A percentile compares a stretch with the other conserved stretches of the same genome.
phyloP scores from a whole-genome alignment of 305 asterid genomes.

The Fraxinus nigra region DNA sequence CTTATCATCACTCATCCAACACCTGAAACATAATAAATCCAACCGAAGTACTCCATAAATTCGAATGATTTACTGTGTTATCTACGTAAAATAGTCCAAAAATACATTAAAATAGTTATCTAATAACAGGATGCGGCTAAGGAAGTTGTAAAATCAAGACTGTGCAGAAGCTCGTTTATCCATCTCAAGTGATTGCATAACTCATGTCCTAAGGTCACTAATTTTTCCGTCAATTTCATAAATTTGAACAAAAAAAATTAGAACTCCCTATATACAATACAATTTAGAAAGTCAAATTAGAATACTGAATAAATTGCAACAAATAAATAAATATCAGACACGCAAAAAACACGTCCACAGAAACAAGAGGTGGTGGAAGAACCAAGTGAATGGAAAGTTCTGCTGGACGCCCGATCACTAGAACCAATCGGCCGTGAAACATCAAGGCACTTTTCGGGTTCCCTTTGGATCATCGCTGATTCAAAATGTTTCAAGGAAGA shows the following conservation, averaged over 20 bases:
- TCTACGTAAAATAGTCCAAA: background rate
- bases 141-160: background rate
- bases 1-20: background rate
- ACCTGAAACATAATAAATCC: background rate
- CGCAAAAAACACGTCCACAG: background rate
- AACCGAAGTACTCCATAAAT: background rate
- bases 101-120: background rate
- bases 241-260: background rate
- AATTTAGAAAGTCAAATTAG: background rate
- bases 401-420: slow-evolving; percentile 5
- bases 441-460: background rate
- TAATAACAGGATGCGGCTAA: background rate
- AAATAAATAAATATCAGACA: background rate
- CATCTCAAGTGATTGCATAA: background rate
- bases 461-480: slow-evolving; percentile 19
- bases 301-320: background rate
- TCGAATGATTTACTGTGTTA: background rate
- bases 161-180: background rate
- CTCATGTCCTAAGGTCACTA: background rate
- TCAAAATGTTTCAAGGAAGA: slow-evolving; percentile 19
- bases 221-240: background rate
- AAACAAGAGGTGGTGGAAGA: slow-evolving; percentile 7
- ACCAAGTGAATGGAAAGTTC: slow-evolving; percentile 36
- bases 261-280: background rate
- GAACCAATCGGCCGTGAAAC: slow-evolving; percentile 7